Conservation (phyloP, 306 rosid genomes). For the Bauhinia variegata region DNA sequence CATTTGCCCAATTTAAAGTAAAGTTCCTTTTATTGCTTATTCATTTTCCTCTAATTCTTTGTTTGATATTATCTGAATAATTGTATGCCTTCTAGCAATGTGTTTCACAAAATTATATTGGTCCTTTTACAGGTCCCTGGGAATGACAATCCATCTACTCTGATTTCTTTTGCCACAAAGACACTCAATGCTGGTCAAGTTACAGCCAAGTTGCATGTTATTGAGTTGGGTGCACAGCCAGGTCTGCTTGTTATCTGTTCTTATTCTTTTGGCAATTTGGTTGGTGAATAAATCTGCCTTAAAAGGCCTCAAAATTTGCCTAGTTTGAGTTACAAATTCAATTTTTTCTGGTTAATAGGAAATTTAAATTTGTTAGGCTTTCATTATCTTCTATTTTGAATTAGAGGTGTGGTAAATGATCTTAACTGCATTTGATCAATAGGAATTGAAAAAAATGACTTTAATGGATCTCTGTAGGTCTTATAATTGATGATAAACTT, state of each 20-base stretch:
- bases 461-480: slow-evolving; percentile 12
- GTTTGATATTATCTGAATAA: slow-evolving; percentile 23
- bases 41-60: slow-evolving; percentile 7
- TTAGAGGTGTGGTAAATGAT: neutral
- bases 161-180: slow-evolving; percentile 93
- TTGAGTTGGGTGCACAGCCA: slow-evolving; percentile 99
- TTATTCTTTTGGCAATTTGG: slow-evolving; percentile 24
- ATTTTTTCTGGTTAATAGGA: slow-evolving; percentile 5
- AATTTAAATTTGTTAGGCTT: neutral
- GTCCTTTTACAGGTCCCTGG: slow-evolving; percentile 77
- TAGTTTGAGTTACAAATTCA: slow-evolving; percentile 11
- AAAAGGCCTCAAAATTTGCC: slow-evolving; percentile 1
- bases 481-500: slow-evolving; percentile 16
- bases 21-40: slow-evolving; percentile 26
- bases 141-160: slow-evolving; percentile 83
- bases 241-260: slow-evolving; percentile 50
- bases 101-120: slow-evolving; percentile 20
- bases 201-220: slow-evolving; percentile 86
- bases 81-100: slow-evolving; percentile 23
- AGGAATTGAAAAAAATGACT: slow-evolving; percentile 21
- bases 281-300: slow-evolving; percentile 25
- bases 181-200: slow-evolving; percentile 94
- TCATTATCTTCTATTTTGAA: slow-evolving; percentile 10
- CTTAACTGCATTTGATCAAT: neutral
- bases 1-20: slow-evolving; percentile 94